These are phyloP conservation scores for Paraphoma chrysanthemicola DNA, from an alignment of 2,329 filamentous ascomycete species.

Conservation along the genomic window DNA sequence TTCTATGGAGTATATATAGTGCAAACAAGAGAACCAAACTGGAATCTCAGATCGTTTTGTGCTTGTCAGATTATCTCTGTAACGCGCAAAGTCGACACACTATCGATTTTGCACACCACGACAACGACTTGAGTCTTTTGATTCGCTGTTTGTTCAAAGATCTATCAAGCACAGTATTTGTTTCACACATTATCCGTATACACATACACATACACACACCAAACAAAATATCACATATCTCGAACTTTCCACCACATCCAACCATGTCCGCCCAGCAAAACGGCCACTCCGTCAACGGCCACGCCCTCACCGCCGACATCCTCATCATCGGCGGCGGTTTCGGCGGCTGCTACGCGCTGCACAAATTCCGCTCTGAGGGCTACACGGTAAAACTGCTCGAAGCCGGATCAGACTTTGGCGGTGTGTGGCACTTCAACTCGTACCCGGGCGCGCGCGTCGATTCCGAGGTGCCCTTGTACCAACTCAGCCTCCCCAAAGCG, in stretches of 20 bases:
- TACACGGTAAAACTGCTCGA: slow-evolving; percentile 34
- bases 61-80: too few species aligned
- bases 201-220: too few species aligned
- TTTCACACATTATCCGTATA: too few species aligned
- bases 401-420: slow-evolving; percentile 43
- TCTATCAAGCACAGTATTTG: too few species aligned
- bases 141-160: too few species aligned
- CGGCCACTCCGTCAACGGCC: background rate
- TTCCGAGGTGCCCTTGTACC: slow-evolving; percentile 50
- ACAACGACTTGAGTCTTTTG: too few species aligned
- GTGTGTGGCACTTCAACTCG: slow-evolving; percentile 41
- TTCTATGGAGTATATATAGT: too few species aligned
- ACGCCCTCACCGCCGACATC: background rate
- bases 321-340: slow-evolving; percentile 39
- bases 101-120: too few species aligned
- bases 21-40: too few species aligned
- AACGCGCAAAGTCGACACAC: too few species aligned
- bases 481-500: slow-evolving; percentile 50
- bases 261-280: background rate
- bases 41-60: too few species aligned
- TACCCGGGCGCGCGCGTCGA: slow-evolving; percentile 51
- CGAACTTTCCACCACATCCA: background rate
- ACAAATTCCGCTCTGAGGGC: slow-evolving; percentile 37
- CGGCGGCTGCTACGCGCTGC: slow-evolving; percentile 42
- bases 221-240: too few species aligned